Evolutionary conservation across 805 yeast species (phyloP).

Genomic region (Wickerhamiella sorbophila): DNA sequence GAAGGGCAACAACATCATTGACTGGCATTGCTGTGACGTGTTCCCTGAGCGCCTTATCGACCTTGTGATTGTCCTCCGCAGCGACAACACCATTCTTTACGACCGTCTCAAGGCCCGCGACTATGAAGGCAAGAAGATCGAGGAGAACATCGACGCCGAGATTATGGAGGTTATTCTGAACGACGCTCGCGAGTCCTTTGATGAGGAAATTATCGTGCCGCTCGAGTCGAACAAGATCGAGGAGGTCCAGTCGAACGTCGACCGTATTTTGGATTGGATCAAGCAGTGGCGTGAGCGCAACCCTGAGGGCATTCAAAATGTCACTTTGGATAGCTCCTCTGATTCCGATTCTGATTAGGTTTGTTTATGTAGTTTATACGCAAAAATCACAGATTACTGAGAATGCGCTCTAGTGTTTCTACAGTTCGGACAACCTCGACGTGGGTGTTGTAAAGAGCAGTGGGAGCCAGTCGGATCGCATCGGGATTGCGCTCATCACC

Average conservation of each 20-base stretch:
- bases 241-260: constrained; percentile 71
- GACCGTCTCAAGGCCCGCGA: constrained; percentile 67
- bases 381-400: constrained; percentile 1
- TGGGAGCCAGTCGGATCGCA: constrained; percentile 82
- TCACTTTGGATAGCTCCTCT: constrained; percentile 10
- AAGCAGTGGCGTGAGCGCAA: constrained; percentile 49
- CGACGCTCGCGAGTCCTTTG: constrained; percentile 78
- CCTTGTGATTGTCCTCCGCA: constrained; percentile 74
- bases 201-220: constrained; percentile 67
- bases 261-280: constrained; percentile 60
- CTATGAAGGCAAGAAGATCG: constrained; percentile 67
- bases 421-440: constrained; percentile 42
- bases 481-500: constrained; percentile 84
- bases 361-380: background rate
- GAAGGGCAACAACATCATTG: constrained; percentile 78
- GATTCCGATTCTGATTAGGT: constrained; percentile 2
- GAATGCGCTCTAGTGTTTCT: constrained; percentile 28
- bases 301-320: constrained; percentile 16
- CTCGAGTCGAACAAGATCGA: constrained; percentile 57
- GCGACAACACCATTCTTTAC: constrained; percentile 55
- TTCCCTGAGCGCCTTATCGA: constrained; percentile 91
- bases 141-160: constrained; percentile 90
- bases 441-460: constrained; percentile 69
- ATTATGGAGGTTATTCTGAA: constrained; percentile 83
- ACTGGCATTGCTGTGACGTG: constrained; percentile 95